phyloP scores from a whole-genome alignment of 192 early-diverging fungal species.

The Dimargaris cristalligena region DNA sequence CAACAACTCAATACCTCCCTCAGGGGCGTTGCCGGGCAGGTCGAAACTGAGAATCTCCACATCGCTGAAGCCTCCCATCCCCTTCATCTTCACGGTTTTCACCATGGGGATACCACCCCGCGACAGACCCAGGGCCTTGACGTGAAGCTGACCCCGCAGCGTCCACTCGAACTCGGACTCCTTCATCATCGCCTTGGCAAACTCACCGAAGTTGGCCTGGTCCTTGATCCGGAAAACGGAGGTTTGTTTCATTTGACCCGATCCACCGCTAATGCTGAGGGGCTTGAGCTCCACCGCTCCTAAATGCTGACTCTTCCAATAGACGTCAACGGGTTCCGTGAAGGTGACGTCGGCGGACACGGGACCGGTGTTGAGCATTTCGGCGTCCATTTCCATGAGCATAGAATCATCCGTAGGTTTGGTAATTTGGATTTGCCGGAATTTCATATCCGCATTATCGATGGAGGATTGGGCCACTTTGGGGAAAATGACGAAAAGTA shows the following conservation, averaged over 20 bases:
- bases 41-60: constrained; percentile 28
- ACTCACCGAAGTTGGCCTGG: background rate
- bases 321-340: constrained; percentile 22
- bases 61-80: constrained; percentile 26
- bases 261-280: constrained; percentile 27
- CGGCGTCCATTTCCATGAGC: constrained; percentile 22
- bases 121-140: background rate
- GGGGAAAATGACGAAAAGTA: constrained; percentile 35
- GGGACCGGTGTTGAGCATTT: constrained; percentile 27
- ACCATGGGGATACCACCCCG: constrained; percentile 14
- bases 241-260: background rate
- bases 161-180: constrained; percentile 5
- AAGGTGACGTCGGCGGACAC: constrained; percentile 32
- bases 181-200: constrained; percentile 3
- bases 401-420: constrained; percentile 20
- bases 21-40: constrained; percentile 27
- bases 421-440: constrained; percentile 24
- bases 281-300: constrained; percentile 22
- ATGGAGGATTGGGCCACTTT: constrained; percentile 29
- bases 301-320: constrained; percentile 23
- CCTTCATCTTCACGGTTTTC: constrained; percentile 30
- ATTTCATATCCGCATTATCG: constrained; percentile 22
- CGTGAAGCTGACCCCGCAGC: background rate
- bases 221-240: background rate
- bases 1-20: constrained; percentile 35